A percentile compares a stretch with the other conserved stretches of the same genome.
Evolutionary conservation across 169 alveolate species (phyloP).

Genomic region (Cryptosporidium meleagridis): DNA sequence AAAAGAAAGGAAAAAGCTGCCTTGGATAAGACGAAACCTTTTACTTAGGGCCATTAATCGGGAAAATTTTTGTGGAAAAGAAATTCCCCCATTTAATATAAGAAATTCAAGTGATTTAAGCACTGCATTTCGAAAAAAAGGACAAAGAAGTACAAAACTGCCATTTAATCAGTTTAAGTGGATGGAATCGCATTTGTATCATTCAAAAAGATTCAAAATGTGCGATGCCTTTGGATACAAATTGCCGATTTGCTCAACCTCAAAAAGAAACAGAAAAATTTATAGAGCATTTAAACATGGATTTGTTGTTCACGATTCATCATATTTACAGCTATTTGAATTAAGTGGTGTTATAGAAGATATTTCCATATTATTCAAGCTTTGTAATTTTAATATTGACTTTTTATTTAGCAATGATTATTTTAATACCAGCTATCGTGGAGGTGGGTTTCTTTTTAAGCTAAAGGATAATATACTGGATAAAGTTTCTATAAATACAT

Average conservation of each 20-base stretch:
- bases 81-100: not conserved
- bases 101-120: not conserved
- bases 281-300: slow-evolving; percentile 34
- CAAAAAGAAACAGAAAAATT: slow-evolving; percentile 48
- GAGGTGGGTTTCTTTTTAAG: slow-evolving; percentile 45
- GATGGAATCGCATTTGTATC: slow-evolving; percentile 63
- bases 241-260: slow-evolving; percentile 33
- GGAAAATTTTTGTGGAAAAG: slow-evolving; percentile 29
- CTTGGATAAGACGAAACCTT: slow-evolving; percentile 7
- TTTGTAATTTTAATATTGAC: slow-evolving; percentile 27
- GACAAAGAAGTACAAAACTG: not conserved
- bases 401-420: slow-evolving; percentile 20
- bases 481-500: not conserved
- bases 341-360: slow-evolving; percentile 7
- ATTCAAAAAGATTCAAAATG: slow-evolving; percentile 68
- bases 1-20: slow-evolving; percentile 32
- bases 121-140: not conserved
- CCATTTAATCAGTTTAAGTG: slow-evolving; percentile 53
- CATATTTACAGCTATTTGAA: slow-evolving; percentile 58
- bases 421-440: slow-evolving; percentile 27
- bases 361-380: slow-evolving; percentile 20
- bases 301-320: slow-evolving; percentile 56
- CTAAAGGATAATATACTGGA: not conserved
- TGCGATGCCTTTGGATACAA: slow-evolving; percentile 71
- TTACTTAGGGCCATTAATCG: slow-evolving; percentile 32